phyloP scores from a whole-genome alignment of 129 eudicot species.

The Flaveria bidentis region DNA sequence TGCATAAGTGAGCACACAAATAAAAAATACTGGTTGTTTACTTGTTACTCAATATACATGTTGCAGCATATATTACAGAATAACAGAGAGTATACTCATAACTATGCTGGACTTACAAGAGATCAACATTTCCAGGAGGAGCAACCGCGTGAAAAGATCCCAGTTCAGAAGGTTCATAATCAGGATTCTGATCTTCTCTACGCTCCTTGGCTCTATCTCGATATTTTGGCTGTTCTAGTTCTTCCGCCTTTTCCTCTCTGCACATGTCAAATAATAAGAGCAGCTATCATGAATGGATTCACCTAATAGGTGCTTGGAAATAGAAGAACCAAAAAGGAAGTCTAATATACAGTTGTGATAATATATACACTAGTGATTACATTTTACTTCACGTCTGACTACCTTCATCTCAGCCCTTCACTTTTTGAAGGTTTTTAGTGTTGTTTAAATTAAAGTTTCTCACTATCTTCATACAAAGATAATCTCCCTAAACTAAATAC shows the following conservation, averaged over 20 bases:
- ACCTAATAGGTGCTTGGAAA: background rate
- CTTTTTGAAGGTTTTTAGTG: no score
- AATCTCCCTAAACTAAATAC: background rate
- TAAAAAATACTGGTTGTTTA: background rate
- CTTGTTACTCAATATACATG: background rate
- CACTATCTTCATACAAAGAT: no score
- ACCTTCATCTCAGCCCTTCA: background rate
- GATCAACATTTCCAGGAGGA: constrained; percentile 87
- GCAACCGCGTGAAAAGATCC: constrained; percentile 93
- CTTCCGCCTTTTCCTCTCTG: constrained; percentile 91
- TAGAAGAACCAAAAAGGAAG: background rate
- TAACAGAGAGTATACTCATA: background rate
- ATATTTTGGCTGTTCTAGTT: constrained; percentile 68
- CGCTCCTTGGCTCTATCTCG: constrained; percentile 95
- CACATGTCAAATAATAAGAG: constrained; percentile 14
- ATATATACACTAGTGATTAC: background rate
- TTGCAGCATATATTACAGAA: background rate
- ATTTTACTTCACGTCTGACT: background rate
- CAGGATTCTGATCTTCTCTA: constrained; percentile 94
- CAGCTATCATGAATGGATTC: background rate
- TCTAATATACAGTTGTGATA: no score
- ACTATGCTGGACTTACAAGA: constrained; percentile 46
- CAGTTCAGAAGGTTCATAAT: constrained; percentile 69
- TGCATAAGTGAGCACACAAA: constrained; percentile 11
- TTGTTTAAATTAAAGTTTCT: no score